Base-by-base conservation (phyloP, 108 stramenopile genomes). In the Asterionellopsis glacialis region DNA sequence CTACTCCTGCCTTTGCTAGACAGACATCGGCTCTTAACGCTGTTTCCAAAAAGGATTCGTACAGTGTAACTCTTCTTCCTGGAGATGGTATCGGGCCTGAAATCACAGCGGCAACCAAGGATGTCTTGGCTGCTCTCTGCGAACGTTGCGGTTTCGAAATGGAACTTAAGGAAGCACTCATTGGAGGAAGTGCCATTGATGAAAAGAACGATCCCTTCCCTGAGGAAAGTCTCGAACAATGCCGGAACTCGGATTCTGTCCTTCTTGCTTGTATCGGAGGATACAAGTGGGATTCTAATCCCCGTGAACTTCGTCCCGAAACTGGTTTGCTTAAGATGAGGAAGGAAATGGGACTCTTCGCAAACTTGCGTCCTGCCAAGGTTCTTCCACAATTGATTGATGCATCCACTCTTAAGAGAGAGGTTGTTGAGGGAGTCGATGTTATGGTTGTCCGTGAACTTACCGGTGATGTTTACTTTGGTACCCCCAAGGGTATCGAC, bases 381-480 rank as follows among this genome's bases (percentile, higher is more conserved):
- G 96, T 95, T 13, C 62, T 96, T 33, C 76, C 82, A 23, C 95
- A 97, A 72, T 76, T 99, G 61, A 77, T 97, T 56, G 94, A 92
- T 65, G 95, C 97, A 9, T 96, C 95, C 9, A 92, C 98, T 1
- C 74, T 99, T n/a, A 98, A 97, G 76, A 78, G 76, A 16, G 97
- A 97, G 74, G 81, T 99, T 62, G 86, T 99, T n/a, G 94, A 96
- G 66, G 96, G 89, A 15, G 96, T 97, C 33, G 98, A 99, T 83
- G 88, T 99, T 51, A 97, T 99, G 95, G 90, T 94, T 45, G 97
- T 99, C 11, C 84, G 98, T 54, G 98, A 99, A 66, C 75, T 99
- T 64, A 96, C 96, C 13, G 98, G 98, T 12, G 97, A 98, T 83
- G 96, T 99, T n/a, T 99, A 99, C 75, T 99, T 99, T 69, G 98